Base-by-base conservation (phyloP, 768 basidiomycete species). In the Tephrocybe sp. region DNA sequence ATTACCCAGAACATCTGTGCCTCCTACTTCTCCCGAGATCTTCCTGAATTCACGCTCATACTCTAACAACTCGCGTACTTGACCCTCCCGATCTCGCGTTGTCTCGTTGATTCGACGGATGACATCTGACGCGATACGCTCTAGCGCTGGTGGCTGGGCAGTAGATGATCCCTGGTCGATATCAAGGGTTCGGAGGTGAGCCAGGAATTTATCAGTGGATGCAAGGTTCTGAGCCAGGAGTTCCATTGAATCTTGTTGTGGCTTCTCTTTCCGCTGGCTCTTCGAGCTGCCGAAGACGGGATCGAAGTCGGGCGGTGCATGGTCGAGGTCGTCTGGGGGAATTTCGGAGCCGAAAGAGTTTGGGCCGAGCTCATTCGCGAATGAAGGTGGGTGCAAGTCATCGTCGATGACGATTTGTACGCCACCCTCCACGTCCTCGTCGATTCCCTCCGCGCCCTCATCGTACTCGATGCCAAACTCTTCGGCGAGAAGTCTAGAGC, bases 401-500 rank as follows among this genome's bases (percentile, higher is more conserved):
- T 63, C 30, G 6, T 31, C 60, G 11, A 68, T 60, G 25, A 59
- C 55, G 30, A 69, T 64, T 18, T 70, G 66, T 6, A 66, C 54
- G 16, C 63, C 64, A 49, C 68, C 64, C 44, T 66, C 41, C 12
- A 36, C n/a, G 7, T 62, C 64, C 49, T 79, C 80, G 61, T 88
- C 90, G 48, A 87, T 88, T 31, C 87, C 88, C 68, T 91, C 88
- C 24, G 87, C 87, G 37, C 87, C 89, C 63, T 91, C 89, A 53
- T 92, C 91, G 56, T 88, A 92, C 61, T 92, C 91, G 53, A 93
- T 86, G 9, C 91, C 91, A 55, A 93, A 89, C 66, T 93, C 92
- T 67, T 92, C 91, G 11, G 88, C 88, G 5, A 93, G 74, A 26
- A 91, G 66, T 64, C 82, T 86, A 19, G 89, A 91, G 46, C 87